Conservation (phyloP, 257 asterid species). For the Paraleonurus japonicus region DNA sequence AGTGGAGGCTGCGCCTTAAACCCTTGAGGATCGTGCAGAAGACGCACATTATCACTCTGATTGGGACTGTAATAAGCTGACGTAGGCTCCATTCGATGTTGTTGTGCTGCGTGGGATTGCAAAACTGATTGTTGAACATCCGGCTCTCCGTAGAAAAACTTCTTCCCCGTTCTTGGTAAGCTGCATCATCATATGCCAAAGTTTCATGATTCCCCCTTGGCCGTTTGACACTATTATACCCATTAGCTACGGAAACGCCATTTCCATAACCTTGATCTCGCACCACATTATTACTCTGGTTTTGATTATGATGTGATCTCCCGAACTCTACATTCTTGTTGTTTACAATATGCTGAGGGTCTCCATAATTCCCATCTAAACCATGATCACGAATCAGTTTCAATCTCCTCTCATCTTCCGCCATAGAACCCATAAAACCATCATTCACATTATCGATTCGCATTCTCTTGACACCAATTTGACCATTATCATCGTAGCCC, state of each 20-base stretch:
- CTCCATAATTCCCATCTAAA: slow-evolving; percentile 27
- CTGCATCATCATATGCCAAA: slow-evolving; percentile 23
- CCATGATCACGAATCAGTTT: slow-evolving; percentile 73
- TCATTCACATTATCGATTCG: slow-evolving; percentile 41
- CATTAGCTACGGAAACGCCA: slow-evolving; percentile 28
- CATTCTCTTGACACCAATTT: slow-evolving; percentile 62
- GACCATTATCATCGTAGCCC: slow-evolving; percentile 34
- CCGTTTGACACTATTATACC: slow-evolving; percentile 28
- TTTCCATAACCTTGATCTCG: slow-evolving; percentile 36
- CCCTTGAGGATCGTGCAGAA: slow-evolving; percentile 25
- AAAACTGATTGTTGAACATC: slow-evolving; percentile 27
- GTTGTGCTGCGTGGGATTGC: slow-evolving; percentile 31
- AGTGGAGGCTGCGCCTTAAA: slow-evolving; percentile 64
- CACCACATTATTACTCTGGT: slow-evolving; percentile 26
- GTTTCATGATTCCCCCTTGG: slow-evolving; percentile 28
- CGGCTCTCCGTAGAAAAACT: slow-evolving; percentile 23
- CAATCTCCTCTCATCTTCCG: slow-evolving; percentile 75
- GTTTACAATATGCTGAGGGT: slow-evolving; percentile 26
- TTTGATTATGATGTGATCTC: slow-evolving; percentile 25
- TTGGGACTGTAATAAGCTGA: slow-evolving; percentile 28
- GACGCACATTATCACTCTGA: slow-evolving; percentile 25
- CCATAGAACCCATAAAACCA: neutral
- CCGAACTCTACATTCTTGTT: slow-evolving; percentile 18
- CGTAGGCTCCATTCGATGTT: slow-evolving; percentile 33
- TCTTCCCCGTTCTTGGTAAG: slow-evolving; percentile 32